Evolutionary conservation across 805 yeast species (phyloP).

Genomic region (Lachancea fermentati): DNA sequence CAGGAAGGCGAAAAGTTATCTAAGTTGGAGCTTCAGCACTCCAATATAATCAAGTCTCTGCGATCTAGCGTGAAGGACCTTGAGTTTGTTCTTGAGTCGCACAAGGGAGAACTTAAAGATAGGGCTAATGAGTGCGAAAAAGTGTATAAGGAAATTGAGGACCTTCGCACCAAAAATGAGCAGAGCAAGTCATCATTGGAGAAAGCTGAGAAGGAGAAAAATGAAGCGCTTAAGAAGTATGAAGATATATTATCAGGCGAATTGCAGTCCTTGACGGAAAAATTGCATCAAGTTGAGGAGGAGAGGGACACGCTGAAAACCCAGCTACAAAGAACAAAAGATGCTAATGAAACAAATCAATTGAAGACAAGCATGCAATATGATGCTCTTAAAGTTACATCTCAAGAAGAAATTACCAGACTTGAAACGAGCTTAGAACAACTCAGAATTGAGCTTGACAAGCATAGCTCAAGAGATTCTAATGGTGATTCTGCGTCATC

Average conservation of each 20-base stretch:
- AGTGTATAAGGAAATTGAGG: slow-evolving; percentile 22
- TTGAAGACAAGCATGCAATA: slow-evolving; percentile 20
- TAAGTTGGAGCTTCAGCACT: slow-evolving; percentile 61
- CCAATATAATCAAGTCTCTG: slow-evolving; percentile 59
- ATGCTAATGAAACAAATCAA: slow-evolving; percentile 20
- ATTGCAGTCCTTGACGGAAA: neutral
- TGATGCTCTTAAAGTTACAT: slow-evolving; percentile 28
- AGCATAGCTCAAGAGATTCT: slow-evolving; percentile 8
- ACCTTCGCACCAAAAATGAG: neutral
- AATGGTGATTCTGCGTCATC: slow-evolving; percentile 27
- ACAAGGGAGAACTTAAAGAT: slow-evolving; percentile 22
- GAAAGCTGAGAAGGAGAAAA: slow-evolving; percentile 1
- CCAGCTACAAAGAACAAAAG: slow-evolving; percentile 25
- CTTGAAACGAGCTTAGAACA: slow-evolving; percentile 69
- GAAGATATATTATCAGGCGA: neutral
- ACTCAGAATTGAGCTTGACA: slow-evolving; percentile 58
- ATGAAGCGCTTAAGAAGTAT: neutral
- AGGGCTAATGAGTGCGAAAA: slow-evolving; percentile 25
- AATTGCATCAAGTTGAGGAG: slow-evolving; percentile 31
- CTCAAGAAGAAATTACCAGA: slow-evolving; percentile 43
- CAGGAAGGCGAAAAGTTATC: slow-evolving; percentile 75
- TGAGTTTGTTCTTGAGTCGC: slow-evolving; percentile 22
- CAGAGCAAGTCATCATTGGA: neutral
- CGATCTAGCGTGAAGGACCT: slow-evolving; percentile 34
- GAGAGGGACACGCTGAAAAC: slow-evolving; percentile 6